Percentiles rank a stretch among this genome's conserved stretches.
Evolutionary conservation across 1,139 yeast genomes (phyloP).

Genomic region (Pichia sp.): DNA sequence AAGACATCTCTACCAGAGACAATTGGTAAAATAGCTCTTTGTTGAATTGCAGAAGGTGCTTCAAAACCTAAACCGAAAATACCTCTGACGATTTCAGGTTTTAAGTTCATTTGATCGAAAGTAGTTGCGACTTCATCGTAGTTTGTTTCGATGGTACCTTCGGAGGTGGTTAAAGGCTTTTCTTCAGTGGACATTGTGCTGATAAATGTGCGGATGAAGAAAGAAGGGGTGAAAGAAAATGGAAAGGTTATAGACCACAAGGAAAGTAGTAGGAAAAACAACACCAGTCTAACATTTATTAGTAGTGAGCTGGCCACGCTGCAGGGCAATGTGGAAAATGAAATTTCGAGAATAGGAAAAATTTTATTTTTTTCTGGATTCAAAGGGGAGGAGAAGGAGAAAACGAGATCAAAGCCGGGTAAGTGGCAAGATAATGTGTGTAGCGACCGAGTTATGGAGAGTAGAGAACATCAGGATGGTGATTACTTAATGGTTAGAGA

Average conservation of each 20-base stretch:
- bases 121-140: conserved; percentile 93
- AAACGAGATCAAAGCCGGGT: background rate
- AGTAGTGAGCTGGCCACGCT: background rate
- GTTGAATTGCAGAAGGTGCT: conserved; percentile 96
- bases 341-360: background rate
- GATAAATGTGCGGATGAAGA: too few relatives aligned
- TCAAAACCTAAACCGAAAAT: conserved; percentile 98
- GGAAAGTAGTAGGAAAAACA: background rate
- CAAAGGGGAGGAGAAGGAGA: background rate
- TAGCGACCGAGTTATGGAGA: background rate
- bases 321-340: background rate
- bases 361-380: background rate
- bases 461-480: too few relatives aligned
- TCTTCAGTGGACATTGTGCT: conserved; percentile 35
- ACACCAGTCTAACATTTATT: background rate
- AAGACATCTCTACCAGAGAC: conserved; percentile 94
- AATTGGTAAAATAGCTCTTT: conserved; percentile 95
- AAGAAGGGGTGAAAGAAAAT: background rate
- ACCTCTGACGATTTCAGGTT: conserved; percentile 73
- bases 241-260: too few relatives aligned
- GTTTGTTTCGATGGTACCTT: conserved; percentile 70
- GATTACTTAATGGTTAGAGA: background rate
- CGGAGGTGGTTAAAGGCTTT: conserved; percentile 15
- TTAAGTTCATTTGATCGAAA: conserved; percentile 81
- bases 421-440: background rate